Evolutionary conservation across 768 basidiomycete genomes (phyloP).

Genomic region (Leccinum boreale): DNA sequence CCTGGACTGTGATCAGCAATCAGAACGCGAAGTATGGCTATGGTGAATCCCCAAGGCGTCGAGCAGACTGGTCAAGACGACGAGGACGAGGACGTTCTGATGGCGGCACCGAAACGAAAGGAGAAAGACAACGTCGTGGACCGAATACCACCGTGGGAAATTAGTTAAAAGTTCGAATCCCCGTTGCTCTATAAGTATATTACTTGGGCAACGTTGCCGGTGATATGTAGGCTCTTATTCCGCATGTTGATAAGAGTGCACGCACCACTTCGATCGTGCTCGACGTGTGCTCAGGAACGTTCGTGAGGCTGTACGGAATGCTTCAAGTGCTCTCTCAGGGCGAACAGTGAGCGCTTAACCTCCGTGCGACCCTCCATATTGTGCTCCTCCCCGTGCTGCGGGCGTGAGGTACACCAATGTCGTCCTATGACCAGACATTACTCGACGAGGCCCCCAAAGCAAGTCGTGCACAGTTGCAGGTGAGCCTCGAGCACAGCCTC

Average conservation of each 20-base stretch:
- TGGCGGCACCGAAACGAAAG: not conserved
- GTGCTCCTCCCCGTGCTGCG: not conserved
- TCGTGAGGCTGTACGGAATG: slow-evolving; percentile 24
- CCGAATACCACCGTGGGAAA: slow-evolving; percentile 16
- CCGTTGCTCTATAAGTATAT: no score
- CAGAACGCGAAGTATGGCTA: not conserved
- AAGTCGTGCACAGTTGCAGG: slow-evolving; percentile 43
- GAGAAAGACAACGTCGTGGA: not conserved
- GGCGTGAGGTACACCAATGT: slow-evolving; percentile 17
- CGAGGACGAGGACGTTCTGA: not conserved
- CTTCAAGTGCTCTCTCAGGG: not conserved
- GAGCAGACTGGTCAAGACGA: not conserved
- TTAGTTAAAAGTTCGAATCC: not conserved
- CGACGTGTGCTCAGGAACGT: slow-evolving; percentile 18
- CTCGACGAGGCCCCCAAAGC: slow-evolving; percentile 40
- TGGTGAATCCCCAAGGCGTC: not conserved
- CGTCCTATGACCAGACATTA: slow-evolving; percentile 39
- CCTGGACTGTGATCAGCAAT: slow-evolving; percentile 9
- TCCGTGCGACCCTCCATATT: slow-evolving; percentile 3
- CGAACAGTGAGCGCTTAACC: slow-evolving; percentile 17
- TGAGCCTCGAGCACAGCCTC: slow-evolving; percentile 28
- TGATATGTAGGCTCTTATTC: not conserved
- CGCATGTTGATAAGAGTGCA: not conserved
- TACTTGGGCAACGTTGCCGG: not conserved
- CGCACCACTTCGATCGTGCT: not conserved